Evolutionary conservation across 1,284 basidiomycete species (phyloP).

Genomic region (Ustilago esculenta): DNA sequence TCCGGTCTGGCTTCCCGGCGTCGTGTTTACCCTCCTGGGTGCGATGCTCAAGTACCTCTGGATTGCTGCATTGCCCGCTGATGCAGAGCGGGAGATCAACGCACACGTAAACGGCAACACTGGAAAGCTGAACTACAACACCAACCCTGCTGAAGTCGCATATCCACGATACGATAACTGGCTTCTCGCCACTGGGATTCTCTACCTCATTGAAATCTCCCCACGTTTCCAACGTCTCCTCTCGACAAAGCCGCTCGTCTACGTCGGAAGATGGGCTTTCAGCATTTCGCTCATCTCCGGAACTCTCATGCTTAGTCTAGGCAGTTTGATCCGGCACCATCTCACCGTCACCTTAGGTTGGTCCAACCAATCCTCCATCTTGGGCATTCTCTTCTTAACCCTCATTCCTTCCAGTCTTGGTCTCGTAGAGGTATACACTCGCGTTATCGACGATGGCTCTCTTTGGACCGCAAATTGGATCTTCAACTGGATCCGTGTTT

Average conservation of each 20-base stretch:
- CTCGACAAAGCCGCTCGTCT: conserved; percentile 10
- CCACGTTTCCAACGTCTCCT: conserved; percentile 14
- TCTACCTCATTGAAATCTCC: conserved; percentile 49
- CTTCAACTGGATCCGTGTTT: conserved; percentile 42
- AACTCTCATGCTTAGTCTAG: conserved; percentile 49
- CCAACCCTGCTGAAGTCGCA: conserved; percentile 18
- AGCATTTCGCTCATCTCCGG: conserved; percentile 49
- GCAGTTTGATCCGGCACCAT: conserved; percentile 31
- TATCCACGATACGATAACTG: conserved; percentile 57
- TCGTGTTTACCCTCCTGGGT: conserved; percentile 23
- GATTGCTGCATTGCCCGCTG: conserved; percentile 32
- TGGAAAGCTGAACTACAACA: conserved; percentile 39
- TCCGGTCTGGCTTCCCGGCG: conserved; percentile 24
- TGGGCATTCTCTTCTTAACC: conserved; percentile 26
- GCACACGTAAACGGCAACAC: conserved; percentile 46
- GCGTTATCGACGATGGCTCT: conserved; percentile 37
- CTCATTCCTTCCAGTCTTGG: conserved; percentile 31
- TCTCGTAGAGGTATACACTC: conserved; percentile 24
- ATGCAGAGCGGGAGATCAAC: conserved; percentile 30
- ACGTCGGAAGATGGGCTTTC: conserved; percentile 46
- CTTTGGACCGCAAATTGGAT: conserved; percentile 33
- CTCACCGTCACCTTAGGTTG: conserved; percentile 14
- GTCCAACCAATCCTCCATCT: conserved; percentile 14
- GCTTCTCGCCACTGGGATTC: conserved; percentile 39
- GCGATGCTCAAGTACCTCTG: conserved; percentile 55